A percentile compares a stretch with the other conserved stretches of the same genome.
Conservation (phyloP, 192 early-diverging fungal genomes). For the Entomortierella parvispora region DNA sequence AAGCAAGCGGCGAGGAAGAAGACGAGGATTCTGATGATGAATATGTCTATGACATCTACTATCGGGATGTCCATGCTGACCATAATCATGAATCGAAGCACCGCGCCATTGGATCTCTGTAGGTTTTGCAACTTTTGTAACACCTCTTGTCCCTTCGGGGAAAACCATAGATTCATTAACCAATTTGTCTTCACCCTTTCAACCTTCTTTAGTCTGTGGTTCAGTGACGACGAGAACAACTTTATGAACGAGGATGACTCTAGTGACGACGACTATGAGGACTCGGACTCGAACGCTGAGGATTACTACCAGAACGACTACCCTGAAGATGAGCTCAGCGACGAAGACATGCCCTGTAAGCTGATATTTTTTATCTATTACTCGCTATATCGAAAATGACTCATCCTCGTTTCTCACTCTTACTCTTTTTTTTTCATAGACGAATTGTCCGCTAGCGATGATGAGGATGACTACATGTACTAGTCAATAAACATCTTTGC, state of each 20-base stretch:
- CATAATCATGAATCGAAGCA: slow-evolving; percentile 24
- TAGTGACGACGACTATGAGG: slow-evolving; percentile 31
- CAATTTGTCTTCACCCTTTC: no score
- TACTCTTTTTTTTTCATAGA: neutral
- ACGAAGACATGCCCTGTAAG: slow-evolving; percentile 53
- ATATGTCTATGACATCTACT: slow-evolving; percentile 85
- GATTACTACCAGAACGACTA: slow-evolving; percentile 85
- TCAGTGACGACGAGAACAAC: slow-evolving; percentile 37
- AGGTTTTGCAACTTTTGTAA: no score
- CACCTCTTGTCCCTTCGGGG: no score
- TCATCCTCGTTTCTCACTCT: neutral
- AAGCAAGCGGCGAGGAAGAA: slow-evolving; percentile 9
- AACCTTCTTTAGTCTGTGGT: slow-evolving; percentile 35
- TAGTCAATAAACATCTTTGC: no score
- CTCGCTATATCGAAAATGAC: neutral
- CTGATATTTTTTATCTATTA: neutral
- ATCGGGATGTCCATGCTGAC: slow-evolving; percentile 56
- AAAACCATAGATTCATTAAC: no score
- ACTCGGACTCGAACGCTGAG: slow-evolving; percentile 62
- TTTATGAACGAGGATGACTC: slow-evolving; percentile 33
- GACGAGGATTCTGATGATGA: slow-evolving; percentile 59
- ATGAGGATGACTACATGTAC: slow-evolving; percentile 9
- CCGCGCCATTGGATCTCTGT: slow-evolving; percentile 59
- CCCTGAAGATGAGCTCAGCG: slow-evolving; percentile 71
- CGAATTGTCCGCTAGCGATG: neutral